Conservation (phyloP, 2,329 filamentous ascomycete species). For the Penicillium hordei region DNA sequence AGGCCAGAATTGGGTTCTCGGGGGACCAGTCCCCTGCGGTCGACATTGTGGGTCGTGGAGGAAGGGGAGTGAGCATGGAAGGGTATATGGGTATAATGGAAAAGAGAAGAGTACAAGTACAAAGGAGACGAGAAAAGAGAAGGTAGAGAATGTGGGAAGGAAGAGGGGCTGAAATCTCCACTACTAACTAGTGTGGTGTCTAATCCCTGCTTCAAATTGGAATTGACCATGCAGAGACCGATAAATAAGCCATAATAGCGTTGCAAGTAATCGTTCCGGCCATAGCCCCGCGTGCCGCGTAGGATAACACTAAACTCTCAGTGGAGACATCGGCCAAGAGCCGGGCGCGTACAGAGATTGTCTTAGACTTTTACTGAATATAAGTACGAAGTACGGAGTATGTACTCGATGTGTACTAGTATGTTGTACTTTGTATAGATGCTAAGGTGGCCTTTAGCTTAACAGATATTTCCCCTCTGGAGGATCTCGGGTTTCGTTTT, state of each 20-base stretch:
- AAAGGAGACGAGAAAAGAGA: slow-evolving; percentile 1
- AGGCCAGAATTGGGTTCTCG: slow-evolving; percentile 39
- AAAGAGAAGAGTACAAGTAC: background rate
- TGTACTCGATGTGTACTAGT: background rate
- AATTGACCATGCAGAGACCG: slow-evolving; percentile 3
- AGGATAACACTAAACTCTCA: background rate
- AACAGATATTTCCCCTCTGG: background rate
- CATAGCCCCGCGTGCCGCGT: slow-evolving; percentile 2
- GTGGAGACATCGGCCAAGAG: slow-evolving; percentile 2
- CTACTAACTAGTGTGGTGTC: slow-evolving; percentile 18
- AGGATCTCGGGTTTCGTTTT: background rate
- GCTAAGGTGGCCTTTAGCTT: background rate
- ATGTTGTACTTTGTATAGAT: background rate
- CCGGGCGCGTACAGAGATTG: background rate
- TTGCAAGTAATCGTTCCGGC: background rate
- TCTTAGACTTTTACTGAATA: background rate
- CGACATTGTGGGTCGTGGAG: slow-evolving; percentile 20
- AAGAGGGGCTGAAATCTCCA: slow-evolving; percentile 22
- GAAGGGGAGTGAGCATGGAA: background rate
- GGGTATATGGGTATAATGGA: background rate
- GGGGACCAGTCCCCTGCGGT: slow-evolving; percentile 17
- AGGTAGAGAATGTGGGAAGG: slow-evolving; percentile 7
- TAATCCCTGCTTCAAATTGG: slow-evolving; percentile 17
- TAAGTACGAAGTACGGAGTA: background rate
- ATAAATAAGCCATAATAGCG: slow-evolving; percentile 2